Evolutionary conservation across 2,329 filamentous ascomycete genomes (phyloP).

Genomic region (Onygena corvina): DNA sequence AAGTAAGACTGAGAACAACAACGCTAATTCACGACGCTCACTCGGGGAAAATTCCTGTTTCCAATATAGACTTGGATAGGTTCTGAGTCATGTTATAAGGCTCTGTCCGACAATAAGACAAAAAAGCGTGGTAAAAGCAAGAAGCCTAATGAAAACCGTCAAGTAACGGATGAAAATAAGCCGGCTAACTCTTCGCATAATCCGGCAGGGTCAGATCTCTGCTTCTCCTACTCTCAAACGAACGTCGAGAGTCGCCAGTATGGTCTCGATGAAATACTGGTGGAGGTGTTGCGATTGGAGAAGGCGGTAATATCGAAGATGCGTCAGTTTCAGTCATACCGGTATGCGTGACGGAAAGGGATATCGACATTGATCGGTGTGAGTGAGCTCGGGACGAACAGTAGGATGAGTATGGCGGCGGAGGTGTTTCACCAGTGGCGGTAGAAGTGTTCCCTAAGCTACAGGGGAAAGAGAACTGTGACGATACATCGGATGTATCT

Average conservation of each 20-base stretch:
- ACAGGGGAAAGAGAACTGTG: conserved; percentile 32
- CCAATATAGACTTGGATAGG: neutral
- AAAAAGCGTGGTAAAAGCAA: neutral
- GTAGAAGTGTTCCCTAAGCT: conserved; percentile 36
- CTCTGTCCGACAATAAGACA: too few species aligned
- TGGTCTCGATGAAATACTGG: conserved; percentile 18
- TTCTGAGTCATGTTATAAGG: too few species aligned
- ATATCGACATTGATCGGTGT: conserved; percentile 21
- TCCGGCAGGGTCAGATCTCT: neutral
- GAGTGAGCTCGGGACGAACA: conserved; percentile 23
- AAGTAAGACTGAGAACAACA: neutral
- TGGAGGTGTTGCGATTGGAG: conserved; percentile 21
- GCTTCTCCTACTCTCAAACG: neutral
- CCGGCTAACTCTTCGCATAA: neutral
- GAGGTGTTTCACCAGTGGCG: conserved; percentile 33
- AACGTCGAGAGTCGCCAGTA: neutral
- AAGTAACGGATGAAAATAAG: neutral
- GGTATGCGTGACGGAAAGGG: conserved; percentile 20
- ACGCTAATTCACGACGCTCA: neutral
- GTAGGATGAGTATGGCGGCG: conserved; percentile 31
- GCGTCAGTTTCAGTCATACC: conserved; percentile 10
- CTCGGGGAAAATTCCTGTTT: neutral
- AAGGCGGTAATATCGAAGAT: conserved; percentile 7
- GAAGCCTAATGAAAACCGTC: neutral
- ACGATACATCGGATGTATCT: conserved; percentile 29